phyloP scores from a whole-genome alignment of 768 basidiomycete genomes.

The Saitozyma sp. region DNA sequence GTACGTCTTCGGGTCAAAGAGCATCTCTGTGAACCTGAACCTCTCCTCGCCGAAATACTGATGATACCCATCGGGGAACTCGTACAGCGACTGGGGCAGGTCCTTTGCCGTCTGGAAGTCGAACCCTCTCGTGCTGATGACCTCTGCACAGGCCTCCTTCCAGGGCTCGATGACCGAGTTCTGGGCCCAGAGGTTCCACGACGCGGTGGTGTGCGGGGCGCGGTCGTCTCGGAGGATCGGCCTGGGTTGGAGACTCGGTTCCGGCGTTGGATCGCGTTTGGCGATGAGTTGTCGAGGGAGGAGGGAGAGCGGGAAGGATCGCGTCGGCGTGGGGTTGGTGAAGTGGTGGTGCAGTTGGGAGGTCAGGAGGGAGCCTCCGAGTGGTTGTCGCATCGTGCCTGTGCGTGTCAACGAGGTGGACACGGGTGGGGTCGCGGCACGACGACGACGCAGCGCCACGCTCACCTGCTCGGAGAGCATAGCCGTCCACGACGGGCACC shows the following conservation, averaged over 20 bases:
- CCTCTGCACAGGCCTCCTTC: slow-evolving; percentile 82
- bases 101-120: slow-evolving; percentile 34
- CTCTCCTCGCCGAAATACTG: slow-evolving; percentile 78
- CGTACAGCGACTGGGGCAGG: slow-evolving; percentile 59
- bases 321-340: slow-evolving; percentile 55
- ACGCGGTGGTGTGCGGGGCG: slow-evolving; percentile 68
- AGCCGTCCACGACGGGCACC: slow-evolving; percentile 94
- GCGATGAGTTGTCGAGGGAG: slow-evolving; percentile 85
- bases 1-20: slow-evolving; percentile 67
- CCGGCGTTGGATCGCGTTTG: slow-evolving; percentile 66
- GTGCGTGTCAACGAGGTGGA: neutral
- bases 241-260: slow-evolving; percentile 63
- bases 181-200: slow-evolving; percentile 80
- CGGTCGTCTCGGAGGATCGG: slow-evolving; percentile 76
- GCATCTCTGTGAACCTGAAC: slow-evolving; percentile 79
- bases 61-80: slow-evolving; percentile 93
- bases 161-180: slow-evolving; percentile 85
- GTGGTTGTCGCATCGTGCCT: slow-evolving; percentile 67
- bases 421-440: neutral
- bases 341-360: slow-evolving; percentile 68
- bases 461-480: slow-evolving; percentile 89
- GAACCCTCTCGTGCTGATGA: slow-evolving; percentile 53
- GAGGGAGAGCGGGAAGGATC: slow-evolving; percentile 65
- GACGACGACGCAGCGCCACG: neutral
- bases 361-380: slow-evolving; percentile 63